Base-by-base conservation (phyloP, 331 rosid species). In the Erythrophleum ivorense region DNA sequence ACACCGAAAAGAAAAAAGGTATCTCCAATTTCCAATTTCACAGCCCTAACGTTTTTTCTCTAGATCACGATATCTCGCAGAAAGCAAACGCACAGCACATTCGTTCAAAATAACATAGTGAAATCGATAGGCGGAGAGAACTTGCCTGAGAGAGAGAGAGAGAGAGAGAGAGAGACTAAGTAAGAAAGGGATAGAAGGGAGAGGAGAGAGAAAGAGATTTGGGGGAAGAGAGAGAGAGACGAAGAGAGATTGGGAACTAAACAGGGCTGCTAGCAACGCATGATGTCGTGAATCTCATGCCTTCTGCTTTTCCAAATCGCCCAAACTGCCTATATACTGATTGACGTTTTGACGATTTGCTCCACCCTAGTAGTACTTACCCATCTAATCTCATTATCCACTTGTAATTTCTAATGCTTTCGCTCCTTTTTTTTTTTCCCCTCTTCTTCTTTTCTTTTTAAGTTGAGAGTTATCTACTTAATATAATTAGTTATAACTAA, bases 121-220 rank as follows among this genome's bases (percentile, higher is more conserved):
- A 63, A 65, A 73, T 7, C 59, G 60, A 64, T 73, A 84, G 82
- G 69, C 67, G 76, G 13, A 78, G 15, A 41, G 34, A 21, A 45
- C 53, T 66, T 66, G 72, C 72, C 72, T 18, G 74, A 68, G 7
- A 45, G 38, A 43, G 5, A 52, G 24, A 80, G 53, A 85, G 43
- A 73, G 46, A 24, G 40, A n/a, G n/a, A n/a, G 29, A 24, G 29
- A 24, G 29, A 24, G 60, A 55, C 76, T 24, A n/a, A 73, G 73
- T 60, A 45, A 41, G 67, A 52, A 81, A 75, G 45, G 85, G 76
- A 76, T 58, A n/a, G n/a, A 81, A 75, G 45, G 50, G 59, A 80
- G 71, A 5, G 71, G 48, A 69, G 13, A 41, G 15, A 4, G 62
- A 19, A 15, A 21, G 81, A 19, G 75, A 53, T 18, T 18, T 7